phyloP scores from a whole-genome alignment of 805 yeast genomes.

The Hanseniaspora nectarophila region DNA sequence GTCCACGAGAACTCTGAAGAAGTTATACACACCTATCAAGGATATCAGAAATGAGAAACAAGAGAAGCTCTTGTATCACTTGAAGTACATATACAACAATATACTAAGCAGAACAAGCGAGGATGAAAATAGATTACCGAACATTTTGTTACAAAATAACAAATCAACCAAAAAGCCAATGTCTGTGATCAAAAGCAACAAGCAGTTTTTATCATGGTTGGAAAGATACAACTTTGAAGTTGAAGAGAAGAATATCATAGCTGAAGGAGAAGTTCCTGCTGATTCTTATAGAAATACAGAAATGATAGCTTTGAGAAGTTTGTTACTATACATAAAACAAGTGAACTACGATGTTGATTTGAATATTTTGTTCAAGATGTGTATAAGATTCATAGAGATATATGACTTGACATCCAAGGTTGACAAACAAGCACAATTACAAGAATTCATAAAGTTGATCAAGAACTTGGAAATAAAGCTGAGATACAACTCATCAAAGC shows the following conservation, averaged over 20 bases:
- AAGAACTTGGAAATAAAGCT: constrained; percentile 8
- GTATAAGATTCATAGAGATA: constrained; percentile 1
- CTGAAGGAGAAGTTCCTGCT: neutral
- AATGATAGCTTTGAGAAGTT: constrained; percentile 6
- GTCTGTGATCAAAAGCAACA: neutral
- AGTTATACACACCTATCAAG: constrained; percentile 23
- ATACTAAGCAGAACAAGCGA: constrained; percentile 1
- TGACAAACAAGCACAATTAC: neutral
- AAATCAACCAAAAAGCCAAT: constrained; percentile 10
- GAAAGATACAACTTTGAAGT: constrained; percentile 12
- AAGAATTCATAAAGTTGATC: constrained; percentile 2
- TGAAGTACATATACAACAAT: constrained; percentile 14
- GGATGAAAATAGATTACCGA: neutral
- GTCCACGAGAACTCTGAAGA: constrained; percentile 19
- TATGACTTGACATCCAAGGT: neutral
- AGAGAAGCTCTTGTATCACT: constrained; percentile 18
- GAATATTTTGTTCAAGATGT: constrained; percentile 5
- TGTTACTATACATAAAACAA: constrained; percentile 8
- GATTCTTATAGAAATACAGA: neutral
- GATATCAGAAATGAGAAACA: constrained; percentile 17
- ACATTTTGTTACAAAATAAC: constrained; percentile 3
- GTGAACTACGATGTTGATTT: constrained; percentile 12
- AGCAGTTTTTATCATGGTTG: constrained; percentile 7
- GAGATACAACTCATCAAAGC: neutral
- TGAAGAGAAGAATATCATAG: constrained; percentile 5